Evolutionary conservation across 768 basidiomycete genomes (phyloP), one percentile per base, ranked within the genome.

Genomic region (Suillus bovinus): DNA sequence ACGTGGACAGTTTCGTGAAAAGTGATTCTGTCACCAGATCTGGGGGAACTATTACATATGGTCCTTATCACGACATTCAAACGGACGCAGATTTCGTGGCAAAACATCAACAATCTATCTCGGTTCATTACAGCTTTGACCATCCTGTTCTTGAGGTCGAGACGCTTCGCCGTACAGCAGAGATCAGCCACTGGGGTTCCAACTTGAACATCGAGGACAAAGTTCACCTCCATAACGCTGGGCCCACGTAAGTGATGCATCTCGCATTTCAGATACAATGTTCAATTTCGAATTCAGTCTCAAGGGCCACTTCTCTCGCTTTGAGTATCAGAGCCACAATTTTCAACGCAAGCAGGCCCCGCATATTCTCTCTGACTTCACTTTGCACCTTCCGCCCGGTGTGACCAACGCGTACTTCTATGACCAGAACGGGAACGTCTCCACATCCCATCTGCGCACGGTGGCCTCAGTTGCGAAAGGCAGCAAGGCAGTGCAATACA

Each of bases 151-250:
- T 95, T 27, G 87, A 93, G 66, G 78, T 98, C 58, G 81, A 79
- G 36, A 86, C 81, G 47, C 83, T 97, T 36, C 82, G 85, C 63
- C 87, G 97, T 55, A 69, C 82, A 0, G 94, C 89, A 2, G 96
- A 99, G 77, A 87, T 99, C 66, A 96, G 94, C 66, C 96, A 99
- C 72, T 99, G 96, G 97, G 96, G 96, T 38, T 86, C 87, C 46
- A 97, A 97, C 74, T 73, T 99, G 41, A 97, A 98, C 70, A 89
- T 96, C 34, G 86, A 98, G 73, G 95, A 99, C 76, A 84, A 91
- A 38, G 86, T 97, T 63, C 72, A 83, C 61, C 78, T 99, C n/a
- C 83, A 84, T 73, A 99, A 99, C 71, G 90, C 88, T 62, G 97
- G 96, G 5, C 94, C 97, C 14, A 76, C 77, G 96, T 98, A 71